Base-by-base conservation (phyloP, 2,329 filamentous ascomycete species). In the Alternaria solani region DNA sequence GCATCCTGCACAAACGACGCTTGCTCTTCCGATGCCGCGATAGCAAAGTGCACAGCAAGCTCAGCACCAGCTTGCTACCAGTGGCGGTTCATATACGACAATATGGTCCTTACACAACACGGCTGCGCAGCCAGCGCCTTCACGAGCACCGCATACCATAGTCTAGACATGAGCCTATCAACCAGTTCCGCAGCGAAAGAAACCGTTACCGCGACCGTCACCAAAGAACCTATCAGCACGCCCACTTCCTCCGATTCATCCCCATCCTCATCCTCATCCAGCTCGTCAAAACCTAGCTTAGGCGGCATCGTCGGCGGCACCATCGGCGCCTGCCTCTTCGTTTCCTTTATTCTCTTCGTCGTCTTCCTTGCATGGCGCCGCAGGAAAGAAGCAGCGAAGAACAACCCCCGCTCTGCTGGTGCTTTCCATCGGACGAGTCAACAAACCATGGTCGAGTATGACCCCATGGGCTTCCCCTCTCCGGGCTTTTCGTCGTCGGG, bases 291-390 rank as follows among this genome's bases (percentile, higher is more conserved):
- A 30, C 63, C 64, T 3, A 60, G 63, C 42, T 49, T 76, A 9
- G 74, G 66, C n/a, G 68, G 70, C 11, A 77, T 78, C 16, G 65
- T 75, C 9, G 75, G 76, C 51, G 74, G 73, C 28, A 75, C 74
- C 5, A 55, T 78, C 7, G 74, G 73, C 34, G 75, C 70, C 1
- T 65, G 75, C 34, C 59, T 65, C 8, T 66, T 71, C 32, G 12
- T 77, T 30, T 70, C 62, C 25, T 66, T 70, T 44, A 59, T 76
- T 43, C 61, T 64, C 5, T 60, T 73, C 18, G 59, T 55, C 23
- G 57, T 69, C 30, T 64, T 75, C 42, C 66, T 72, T 28, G 54
- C 71, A 42, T 68, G 70, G 26, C 66, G 69, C 14, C 52, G 63
- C 4, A 62, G 60, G 9, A 65, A 67, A 26, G 30, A 34, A 0